phyloP scores from a whole-genome alignment of 1,284 basidiomycete genomes.

The Trichosporon inkin region DNA sequence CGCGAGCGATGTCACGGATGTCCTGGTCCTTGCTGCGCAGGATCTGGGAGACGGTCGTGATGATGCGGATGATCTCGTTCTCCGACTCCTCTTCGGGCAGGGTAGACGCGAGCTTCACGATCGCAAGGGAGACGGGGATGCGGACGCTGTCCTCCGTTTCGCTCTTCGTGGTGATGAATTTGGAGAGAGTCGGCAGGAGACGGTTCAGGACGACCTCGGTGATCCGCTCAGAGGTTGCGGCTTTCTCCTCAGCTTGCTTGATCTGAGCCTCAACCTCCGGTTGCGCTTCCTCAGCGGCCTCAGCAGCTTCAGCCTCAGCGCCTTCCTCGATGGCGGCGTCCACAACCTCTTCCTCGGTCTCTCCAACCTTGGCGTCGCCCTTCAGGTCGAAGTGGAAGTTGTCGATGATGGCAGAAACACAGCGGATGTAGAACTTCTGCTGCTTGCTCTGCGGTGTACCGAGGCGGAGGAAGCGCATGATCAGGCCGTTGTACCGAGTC shows the following conservation, averaged over 20 bases:
- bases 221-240: conserved; percentile 52
- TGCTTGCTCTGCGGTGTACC: conserved; percentile 67
- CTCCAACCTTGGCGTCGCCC: conserved; percentile 36
- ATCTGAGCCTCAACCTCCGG: conserved; percentile 29
- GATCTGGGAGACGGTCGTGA: conserved; percentile 82
- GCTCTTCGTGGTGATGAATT: conserved; percentile 69
- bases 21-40: conserved; percentile 91
- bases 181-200: conserved; percentile 70
- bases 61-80: conserved; percentile 69
- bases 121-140: conserved; percentile 83
- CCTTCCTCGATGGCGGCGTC: conserved; percentile 22
- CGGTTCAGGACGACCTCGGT: conserved; percentile 70
- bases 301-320: conserved; percentile 34
- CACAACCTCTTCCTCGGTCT: conserved; percentile 38
- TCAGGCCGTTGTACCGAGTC: conserved; percentile 76
- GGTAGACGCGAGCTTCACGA: conserved; percentile 76
- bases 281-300: conserved; percentile 33
- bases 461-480: conserved; percentile 76
- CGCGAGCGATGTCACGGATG: conserved; percentile 80
- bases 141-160: conserved; percentile 78
- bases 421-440: conserved; percentile 79
- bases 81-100: conserved; percentile 68
- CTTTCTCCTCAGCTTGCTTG: conserved; percentile 20
- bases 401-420: conserved; percentile 80
- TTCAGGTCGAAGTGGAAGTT: conserved; percentile 87